Percentiles rank a stretch among this genome's conserved stretches.
Evolutionary conservation across 225 moss, liverwort and hornwort species (phyloP).

Genomic region (Polytrichum formosum): DNA sequence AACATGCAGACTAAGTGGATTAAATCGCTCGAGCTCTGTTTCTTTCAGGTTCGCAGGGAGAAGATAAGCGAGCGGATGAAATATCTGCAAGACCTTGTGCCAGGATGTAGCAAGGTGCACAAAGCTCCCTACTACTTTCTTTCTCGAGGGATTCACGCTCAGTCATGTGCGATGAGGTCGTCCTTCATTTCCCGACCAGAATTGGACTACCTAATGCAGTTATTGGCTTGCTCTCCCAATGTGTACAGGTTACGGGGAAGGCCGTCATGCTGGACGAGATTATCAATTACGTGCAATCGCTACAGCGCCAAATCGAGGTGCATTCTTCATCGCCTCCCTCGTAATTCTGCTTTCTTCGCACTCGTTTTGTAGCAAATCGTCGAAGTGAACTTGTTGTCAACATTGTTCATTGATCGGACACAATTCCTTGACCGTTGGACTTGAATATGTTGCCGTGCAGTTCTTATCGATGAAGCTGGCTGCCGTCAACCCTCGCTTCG

Average conservation of each 20-base stretch:
- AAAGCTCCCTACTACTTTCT: background rate
- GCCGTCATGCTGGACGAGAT: conserved; percentile 97
- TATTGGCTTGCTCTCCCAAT: background rate
- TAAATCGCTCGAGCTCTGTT: background rate
- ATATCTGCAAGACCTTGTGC: conserved; percentile 88
- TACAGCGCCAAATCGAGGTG: conserved; percentile 91
- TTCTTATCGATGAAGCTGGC: conserved; percentile 93
- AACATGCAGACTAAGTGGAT: background rate
- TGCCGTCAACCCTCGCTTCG: conserved; percentile 70
- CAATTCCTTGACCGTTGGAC: too few relatives aligned
- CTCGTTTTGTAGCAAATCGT: background rate
- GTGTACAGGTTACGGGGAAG: conserved; percentile 75
- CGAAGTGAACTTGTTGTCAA: background rate
- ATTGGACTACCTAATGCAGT: too few relatives aligned
- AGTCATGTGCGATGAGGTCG: too few relatives aligned
- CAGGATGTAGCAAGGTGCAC: conserved; percentile 85
- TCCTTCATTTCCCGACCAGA: too few relatives aligned
- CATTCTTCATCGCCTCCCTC: background rate
- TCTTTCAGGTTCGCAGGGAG: conserved; percentile 74
- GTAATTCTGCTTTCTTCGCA: background rate
- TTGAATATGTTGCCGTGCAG: conserved; percentile 18
- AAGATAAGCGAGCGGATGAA: conserved; percentile 99
- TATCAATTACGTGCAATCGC: conserved; percentile 95
- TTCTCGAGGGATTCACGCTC: background rate
- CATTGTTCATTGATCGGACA: background rate